These are phyloP conservation scores for Verticillium klebahnii DNA, from an alignment of 2,329 filamentous ascomycete species.

Conservation along the genomic window DNA sequence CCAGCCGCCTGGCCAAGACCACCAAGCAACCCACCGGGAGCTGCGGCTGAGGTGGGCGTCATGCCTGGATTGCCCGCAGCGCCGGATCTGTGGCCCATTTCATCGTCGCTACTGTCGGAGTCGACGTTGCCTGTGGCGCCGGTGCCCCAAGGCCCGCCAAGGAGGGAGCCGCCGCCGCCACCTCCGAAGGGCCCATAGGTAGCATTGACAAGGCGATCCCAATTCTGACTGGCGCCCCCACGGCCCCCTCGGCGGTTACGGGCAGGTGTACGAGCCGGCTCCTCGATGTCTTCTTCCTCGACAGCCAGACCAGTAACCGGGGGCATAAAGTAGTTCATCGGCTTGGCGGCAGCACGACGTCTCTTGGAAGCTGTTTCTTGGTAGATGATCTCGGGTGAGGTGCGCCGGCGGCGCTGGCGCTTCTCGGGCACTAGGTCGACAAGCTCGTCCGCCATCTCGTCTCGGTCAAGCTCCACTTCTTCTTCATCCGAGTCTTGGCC, in stretches of 20 bases:
- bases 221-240: slow-evolving; percentile 52
- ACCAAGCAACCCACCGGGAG: slow-evolving; percentile 39
- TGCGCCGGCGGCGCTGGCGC: slow-evolving; percentile 39
- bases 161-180: slow-evolving; percentile 66
- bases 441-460: slow-evolving; percentile 63
- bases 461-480: slow-evolving; percentile 53
- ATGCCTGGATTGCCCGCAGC: slow-evolving; percentile 56
- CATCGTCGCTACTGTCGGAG: slow-evolving; percentile 96
- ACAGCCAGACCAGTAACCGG: slow-evolving; percentile 58
- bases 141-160: slow-evolving; percentile 70
- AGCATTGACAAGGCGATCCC: slow-evolving; percentile 81
- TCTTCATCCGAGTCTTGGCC: slow-evolving; percentile 51
- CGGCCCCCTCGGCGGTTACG: slow-evolving; percentile 59
- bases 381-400: slow-evolving; percentile 55
- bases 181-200: slow-evolving; percentile 93
- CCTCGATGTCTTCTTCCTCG: slow-evolving; percentile 70
- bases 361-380: slow-evolving; percentile 48
- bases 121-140: slow-evolving; percentile 76
- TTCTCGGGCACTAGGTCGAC: slow-evolving; percentile 56
- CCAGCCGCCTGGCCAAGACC: slow-evolving; percentile 28
- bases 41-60: slow-evolving; percentile 49
- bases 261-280: slow-evolving; percentile 62
- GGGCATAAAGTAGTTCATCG: slow-evolving; percentile 82
- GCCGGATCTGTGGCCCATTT: slow-evolving; percentile 61
- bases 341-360: slow-evolving; percentile 53